Base-by-base conservation (phyloP, 495 filamentous ascomycete species). In the Glutinoglossum americanum region DNA sequence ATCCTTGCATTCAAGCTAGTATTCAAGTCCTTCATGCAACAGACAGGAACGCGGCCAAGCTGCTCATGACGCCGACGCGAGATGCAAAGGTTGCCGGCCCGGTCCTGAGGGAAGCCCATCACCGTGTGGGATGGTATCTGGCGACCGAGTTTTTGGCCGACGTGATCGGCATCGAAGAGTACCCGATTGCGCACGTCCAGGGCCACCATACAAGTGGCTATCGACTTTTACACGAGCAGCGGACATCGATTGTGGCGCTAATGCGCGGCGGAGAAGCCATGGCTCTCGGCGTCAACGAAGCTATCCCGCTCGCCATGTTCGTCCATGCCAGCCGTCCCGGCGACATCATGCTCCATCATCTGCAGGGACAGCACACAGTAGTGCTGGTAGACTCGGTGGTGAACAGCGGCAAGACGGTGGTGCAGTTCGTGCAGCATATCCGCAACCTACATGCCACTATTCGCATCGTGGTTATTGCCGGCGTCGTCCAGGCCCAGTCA, bases 181-280 rank as follows among this genome's bases (percentile, higher is more conserved):
- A 69, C 54, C 6, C 60, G 0, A 81, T 81, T 47, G 56, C 59
- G 7, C 77, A 84, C 60, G 76, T 81, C 0, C 75, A 80, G 57
- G 76, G 74, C 27, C 58, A 74, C 48, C 17, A 44, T 8, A 75
- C 69, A 2, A 60, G 28, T 0, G 80, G 81, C n/a, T 70, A 79
- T 62, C 73, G 73, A 10, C 71, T 84, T 8, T 39, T 57, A 0
- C 37, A 74, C 44, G 78, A 85, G 65, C 7, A 67, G 9, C 59
- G 67, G 21, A 83, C 79, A 3, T 60, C 72, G 17, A 82, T 85
- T 47, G 71, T 84, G 13, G 66, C 79, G 0, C 65, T 84, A 26
- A 82, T 84, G 81, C 77, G 81, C 30, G 81, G 76, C 21, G 80
- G 81, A 27, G 79, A 82, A 64, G 69, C 80, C 13, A 80, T 85